phyloP scores from a whole-genome alignment of 148 eudicot species.

The Selenicereus undatus region DNA sequence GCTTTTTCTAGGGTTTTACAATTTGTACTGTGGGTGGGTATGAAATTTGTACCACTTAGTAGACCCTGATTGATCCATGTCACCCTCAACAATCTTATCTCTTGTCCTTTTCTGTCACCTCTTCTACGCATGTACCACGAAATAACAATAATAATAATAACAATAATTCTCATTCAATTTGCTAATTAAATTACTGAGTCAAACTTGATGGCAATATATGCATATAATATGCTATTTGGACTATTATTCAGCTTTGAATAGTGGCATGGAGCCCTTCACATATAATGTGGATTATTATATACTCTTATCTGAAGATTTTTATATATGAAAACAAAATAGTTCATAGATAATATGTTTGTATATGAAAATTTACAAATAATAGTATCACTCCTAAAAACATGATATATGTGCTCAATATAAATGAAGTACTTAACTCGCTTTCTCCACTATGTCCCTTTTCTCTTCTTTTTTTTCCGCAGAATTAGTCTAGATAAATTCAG shows the following conservation, averaged over 20 bases:
- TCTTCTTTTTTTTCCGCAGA: too few relatives aligned
- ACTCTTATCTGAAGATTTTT: too few relatives aligned
- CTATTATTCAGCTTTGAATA: not conserved
- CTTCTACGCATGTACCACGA: not conserved
- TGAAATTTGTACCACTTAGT: constrained; percentile 1
- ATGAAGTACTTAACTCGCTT: too few relatives aligned
- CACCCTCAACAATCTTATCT: constrained; percentile 27
- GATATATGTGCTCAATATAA: too few relatives aligned
- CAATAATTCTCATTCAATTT: not conserved
- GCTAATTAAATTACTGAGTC: not conserved
- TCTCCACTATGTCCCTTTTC: too few relatives aligned
- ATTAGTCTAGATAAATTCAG: too few relatives aligned
- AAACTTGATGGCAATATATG: not conserved
- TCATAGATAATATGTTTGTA: too few relatives aligned
- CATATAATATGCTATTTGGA: not conserved
- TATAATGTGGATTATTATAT: too few relatives aligned
- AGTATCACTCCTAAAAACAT: too few relatives aligned
- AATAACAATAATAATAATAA: not conserved
- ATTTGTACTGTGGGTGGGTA: constrained; percentile 9
- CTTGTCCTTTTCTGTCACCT: constrained; percentile 26
- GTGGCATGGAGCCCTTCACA: too few relatives aligned
- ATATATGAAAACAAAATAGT: too few relatives aligned
- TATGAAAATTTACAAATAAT: too few relatives aligned
- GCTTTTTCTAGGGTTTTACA: constrained; percentile 24
- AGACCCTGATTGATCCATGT: constrained; percentile 13